Evolutionary conservation across 2,329 filamentous ascomycete species (phyloP).

Genomic region (Helicocarpus griseus): DNA sequence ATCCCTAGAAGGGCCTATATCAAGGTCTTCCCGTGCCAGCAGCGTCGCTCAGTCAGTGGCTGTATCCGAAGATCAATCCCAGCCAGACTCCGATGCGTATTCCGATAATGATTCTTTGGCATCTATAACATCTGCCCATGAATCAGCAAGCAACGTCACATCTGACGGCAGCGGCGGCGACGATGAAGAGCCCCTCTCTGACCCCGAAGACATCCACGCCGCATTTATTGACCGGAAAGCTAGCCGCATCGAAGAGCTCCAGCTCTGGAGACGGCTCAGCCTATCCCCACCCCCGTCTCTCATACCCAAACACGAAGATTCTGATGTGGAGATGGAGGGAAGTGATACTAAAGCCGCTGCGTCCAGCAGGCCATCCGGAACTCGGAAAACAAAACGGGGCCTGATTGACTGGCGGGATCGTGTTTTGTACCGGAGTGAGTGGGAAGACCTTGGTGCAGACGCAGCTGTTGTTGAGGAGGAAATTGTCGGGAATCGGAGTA

Average conservation of each 20-base stretch:
- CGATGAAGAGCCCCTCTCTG: conserved; percentile 14
- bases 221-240: conserved; percentile 39
- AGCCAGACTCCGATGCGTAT: not conserved
- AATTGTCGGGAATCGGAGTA: conserved; percentile 20
- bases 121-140: not conserved
- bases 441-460: conserved; percentile 37
- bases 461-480: conserved; percentile 21
- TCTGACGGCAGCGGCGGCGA: no score
- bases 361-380: conserved; percentile 16
- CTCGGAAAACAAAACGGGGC: conserved; percentile 27
- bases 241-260: conserved; percentile 36
- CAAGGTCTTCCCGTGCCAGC: not conserved
- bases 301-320: conserved; percentile 14
- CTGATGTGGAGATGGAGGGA: conserved; percentile 12
- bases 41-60: not conserved
- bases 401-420: conserved; percentile 40
- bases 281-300: conserved; percentile 10
- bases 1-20: not conserved
- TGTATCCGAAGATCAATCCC: not conserved
- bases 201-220: conserved; percentile 35
- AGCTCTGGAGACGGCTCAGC: conserved; percentile 36
- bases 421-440: conserved; percentile 38
- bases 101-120: not conserved
- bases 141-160: not conserved
- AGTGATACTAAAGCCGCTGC: conserved; percentile 14